phyloP scores from a whole-genome alignment of 2,329 filamentous ascomycete species.

The Pseudopyricularia javanii region DNA sequence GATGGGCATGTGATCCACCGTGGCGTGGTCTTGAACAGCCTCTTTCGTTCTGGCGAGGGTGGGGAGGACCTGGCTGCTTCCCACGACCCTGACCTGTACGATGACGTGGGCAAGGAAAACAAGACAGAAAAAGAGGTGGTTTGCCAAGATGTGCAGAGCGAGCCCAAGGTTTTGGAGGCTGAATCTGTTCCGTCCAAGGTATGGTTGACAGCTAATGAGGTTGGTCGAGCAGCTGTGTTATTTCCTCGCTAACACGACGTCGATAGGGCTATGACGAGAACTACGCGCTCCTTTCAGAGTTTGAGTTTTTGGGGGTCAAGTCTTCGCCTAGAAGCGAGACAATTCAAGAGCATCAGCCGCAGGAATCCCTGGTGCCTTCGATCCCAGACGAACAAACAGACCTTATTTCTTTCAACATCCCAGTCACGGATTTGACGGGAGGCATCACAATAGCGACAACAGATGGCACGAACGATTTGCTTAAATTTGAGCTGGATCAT shows the following conservation, averaged over 20 bases:
- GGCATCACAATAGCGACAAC: neutral
- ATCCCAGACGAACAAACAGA: neutral
- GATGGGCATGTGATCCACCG: constrained; percentile 18
- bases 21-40: constrained; percentile 15
- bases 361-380: neutral
- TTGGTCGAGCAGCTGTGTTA: too few species aligned
- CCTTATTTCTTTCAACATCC: neutral
- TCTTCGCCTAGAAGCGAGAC: neutral
- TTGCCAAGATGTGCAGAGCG: neutral
- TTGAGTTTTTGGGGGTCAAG: neutral
- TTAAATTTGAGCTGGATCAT: neutral
- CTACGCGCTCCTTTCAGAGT: neutral
- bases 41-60: constrained; percentile 13
- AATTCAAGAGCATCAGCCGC: neutral
- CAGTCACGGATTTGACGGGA: neutral
- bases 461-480: neutral
- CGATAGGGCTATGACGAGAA: neutral
- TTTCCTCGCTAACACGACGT: too few species aligned
- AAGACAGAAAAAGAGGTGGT: neutral
- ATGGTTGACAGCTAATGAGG: neutral
- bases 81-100: neutral
- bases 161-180: neutral
- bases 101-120: neutral
- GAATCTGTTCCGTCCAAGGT: neutral
- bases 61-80: neutral